Evolutionary conservation across 371 early-diverging fungal genomes (phyloP), one percentile per base, ranked within the genome.

Genomic region (Mortierella sp.): DNA sequence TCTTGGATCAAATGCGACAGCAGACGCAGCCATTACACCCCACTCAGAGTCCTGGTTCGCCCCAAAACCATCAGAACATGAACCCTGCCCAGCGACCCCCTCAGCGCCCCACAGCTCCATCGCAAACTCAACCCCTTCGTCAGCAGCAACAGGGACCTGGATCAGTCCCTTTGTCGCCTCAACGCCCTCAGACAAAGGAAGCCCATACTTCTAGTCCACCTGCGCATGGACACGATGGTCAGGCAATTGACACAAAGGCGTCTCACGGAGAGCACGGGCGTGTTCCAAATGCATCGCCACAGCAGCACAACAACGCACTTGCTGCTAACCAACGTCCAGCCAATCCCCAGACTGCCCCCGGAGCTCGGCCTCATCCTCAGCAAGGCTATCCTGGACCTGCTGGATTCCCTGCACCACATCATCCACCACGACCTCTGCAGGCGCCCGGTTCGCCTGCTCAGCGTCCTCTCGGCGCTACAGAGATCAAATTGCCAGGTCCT

Each of bases 1-100:
- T 72, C 34, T 61, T 79, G 31, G 84, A 79, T 55, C 79, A 75
- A 37, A 76, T 76, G 76, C 73, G 76, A 24, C 77, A 76, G 34
- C 79, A 77, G n/a, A 39, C 58, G 9, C 37, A 45, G n/a, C 71
- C 64, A 40, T 53, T 39, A 4, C 44, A n/a, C 0, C 77, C 71
- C 14, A 22, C 55, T 40, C 73, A 69, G 7, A 65, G 43, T 2
- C 63, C 69, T 14, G 34, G 22, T 29, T 68, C 53, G 0, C 66
- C 53, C 2, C 76, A 66, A n/a, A 16, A 16, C 19, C 65, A 75
- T 7, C 75, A 64, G 26, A 58, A 64, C 40, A 19, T 41, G 55
- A 81, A 74, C 47, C 82, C 82, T n/a, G 69, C 72, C 31, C 79
- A 78, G 64, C 69, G 73, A 11, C 79, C 41, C 7, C 70, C 72